phyloP scores from a whole-genome alignment of 2,329 filamentous ascomycete genomes.

The Apiospora hydei region DNA sequence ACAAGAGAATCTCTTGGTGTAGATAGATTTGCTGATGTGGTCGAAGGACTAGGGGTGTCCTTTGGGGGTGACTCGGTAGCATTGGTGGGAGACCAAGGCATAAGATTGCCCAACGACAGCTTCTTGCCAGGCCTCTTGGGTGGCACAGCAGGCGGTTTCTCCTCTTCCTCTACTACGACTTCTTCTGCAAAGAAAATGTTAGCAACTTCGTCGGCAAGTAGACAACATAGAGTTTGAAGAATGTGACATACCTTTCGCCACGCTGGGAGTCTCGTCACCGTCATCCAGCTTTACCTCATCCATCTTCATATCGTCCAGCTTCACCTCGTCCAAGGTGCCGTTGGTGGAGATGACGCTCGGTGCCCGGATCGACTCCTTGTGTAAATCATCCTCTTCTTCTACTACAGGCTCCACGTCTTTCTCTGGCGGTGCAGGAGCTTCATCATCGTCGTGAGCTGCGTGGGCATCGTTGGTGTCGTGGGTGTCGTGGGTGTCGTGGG shows the following conservation, averaged over 20 bases:
- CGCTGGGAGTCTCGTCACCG: slow-evolving; percentile 60
- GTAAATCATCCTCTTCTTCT: background rate
- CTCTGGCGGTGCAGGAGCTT: background rate
- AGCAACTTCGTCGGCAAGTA: background rate
- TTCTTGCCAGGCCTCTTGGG: slow-evolving; percentile 59
- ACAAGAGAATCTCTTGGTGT: slow-evolving; percentile 35
- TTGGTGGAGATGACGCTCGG: slow-evolving; percentile 56
- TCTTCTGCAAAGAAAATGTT: background rate
- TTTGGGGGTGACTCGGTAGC: slow-evolving; percentile 58
- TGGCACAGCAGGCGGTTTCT: slow-evolving; percentile 37
- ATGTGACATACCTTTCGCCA: slow-evolving; percentile 42
- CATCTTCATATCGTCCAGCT: slow-evolving; percentile 32
- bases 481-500: too few species aligned
- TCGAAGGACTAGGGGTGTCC: slow-evolving; percentile 43
- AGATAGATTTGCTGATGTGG: slow-evolving; percentile 29
- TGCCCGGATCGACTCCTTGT: slow-evolving; percentile 36
- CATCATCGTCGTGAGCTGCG: background rate
- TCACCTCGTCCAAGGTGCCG: slow-evolving; percentile 51
- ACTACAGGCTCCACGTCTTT: background rate
- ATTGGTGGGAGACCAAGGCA: slow-evolving; percentile 73
- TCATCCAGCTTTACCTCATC: slow-evolving; percentile 59
- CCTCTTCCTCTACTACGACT: slow-evolving; percentile 27
- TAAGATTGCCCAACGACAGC: slow-evolving; percentile 72
- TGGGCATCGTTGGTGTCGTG: too few species aligned
- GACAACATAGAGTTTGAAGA: background rate